Base-by-base conservation (phyloP, 2,329 filamentous ascomycete genomes). In the Lecanicillium sp. region DNA sequence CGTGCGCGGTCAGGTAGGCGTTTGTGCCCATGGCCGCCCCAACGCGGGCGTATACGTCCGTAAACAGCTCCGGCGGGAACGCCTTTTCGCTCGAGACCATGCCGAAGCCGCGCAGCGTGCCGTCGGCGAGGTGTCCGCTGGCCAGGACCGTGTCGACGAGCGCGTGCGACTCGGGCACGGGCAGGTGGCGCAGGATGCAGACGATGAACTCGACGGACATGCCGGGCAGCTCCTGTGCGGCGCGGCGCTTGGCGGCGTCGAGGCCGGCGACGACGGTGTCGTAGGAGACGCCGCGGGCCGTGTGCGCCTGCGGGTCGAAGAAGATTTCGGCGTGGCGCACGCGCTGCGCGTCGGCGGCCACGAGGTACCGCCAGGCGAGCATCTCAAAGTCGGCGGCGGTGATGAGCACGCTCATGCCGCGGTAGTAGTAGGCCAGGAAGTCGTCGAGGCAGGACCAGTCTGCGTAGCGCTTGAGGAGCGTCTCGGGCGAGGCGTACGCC, bases 251-350 rank as follows among this genome's bases (percentile, higher is more conserved):
- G 2, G 80, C 84, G 2, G 67, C 66, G 1, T 62, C 63, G 49
- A 87, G 78, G 3, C 84, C 85, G 3, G 59, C 54, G 4, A 87
- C 68, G 17, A 88, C 71, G 2, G 74, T 80, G 13, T 70, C 62
- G 53, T 85, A 81, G 7, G 67, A 48, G 4, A 89, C 62, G 5
- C 79, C 79, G 14, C 83, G 72, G 11, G 61, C 62, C 4, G 77
- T 72, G 57, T 89, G 85, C 2, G 81, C 82, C 58, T 89, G 84
- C 2, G 84, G 84, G 56, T 89, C 85, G 62, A 89, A 88, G 64
- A 87, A 89, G 46, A 87, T 71, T 58, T 89, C 84, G 12, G 81
- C 81, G 53, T 89, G 84, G 35, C 74, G 69, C 2, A 88, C 78
- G 28, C 77, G 76, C 45, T 87, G 77, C 2, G 62, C 61, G 22